Base-by-base conservation (phyloP, 352 stramenopile genomes). In the Phytophthora foliorum region DNA sequence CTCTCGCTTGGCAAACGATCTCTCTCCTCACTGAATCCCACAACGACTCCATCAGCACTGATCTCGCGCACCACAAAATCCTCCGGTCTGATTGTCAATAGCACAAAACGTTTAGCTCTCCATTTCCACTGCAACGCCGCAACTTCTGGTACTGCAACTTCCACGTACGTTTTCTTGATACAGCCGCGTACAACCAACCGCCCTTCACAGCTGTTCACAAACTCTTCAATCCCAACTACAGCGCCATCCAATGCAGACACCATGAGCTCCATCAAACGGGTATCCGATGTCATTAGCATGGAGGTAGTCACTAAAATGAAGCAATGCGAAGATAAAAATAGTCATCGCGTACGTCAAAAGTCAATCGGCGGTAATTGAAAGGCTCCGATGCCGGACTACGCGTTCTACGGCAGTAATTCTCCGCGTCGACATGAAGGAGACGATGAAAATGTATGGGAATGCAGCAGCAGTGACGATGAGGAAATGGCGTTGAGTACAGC, bases 31-130 rank as follows among this genome's bases (percentile, higher is more conserved):
- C 56, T 57, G 21, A 95, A 78, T 8, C 25, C 25, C 19, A 93
- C 74, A 27, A 92, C 63, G 8, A 66, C 29, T 51, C 77, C 72
- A 11, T 75, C 50, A 7, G 62, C 41, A 55, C 72, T 79, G 65
- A 93, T 89, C 68, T 95, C 88, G 44, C 70, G 82, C 39, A 95
- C 88, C 17, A 89, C 55, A 58, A 95, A 95, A 53, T 95, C 88
- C 42, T 81, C 63, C 11, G 83, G 76, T 48, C 57, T 80, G 32
- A 41, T 14, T 44, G 32, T 31, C 17, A 21, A 50, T 50, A 25
- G 49, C 50, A 68, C 17, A 27, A 48, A 16, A 32, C 22, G 52
- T 19, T 49, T 16, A 49, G 19, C 42, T 27, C 19, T 13, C 38
- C 45, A 49, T 11, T 24, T 13, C 1, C 41, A 57, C 51, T 29